Base-by-base conservation (phyloP, 192 early-diverging fungal genomes). In the Entomortierella beljakovae region DNA sequence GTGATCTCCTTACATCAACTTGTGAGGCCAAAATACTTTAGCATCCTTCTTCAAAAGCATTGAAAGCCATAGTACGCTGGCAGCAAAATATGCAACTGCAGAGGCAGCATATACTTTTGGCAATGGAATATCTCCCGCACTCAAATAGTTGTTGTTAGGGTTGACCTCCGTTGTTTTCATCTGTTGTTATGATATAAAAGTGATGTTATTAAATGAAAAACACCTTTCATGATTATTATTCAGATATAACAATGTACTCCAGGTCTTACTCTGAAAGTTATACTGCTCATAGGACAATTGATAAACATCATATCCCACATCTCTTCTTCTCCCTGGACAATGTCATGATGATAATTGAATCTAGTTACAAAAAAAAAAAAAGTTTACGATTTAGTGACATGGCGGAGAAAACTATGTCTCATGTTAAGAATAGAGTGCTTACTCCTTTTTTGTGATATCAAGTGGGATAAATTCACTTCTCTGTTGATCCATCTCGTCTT, bases 61-160 rank as follows among this genome's bases (percentile, higher is more conserved):
- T 25, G 37, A 79, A 1, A 60, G 25, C 83, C 85, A 86, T 7
- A 82, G 48, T 16, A 20, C 68, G n/a, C 72, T 62, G 6, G 77
- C 79, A 6, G 56, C 29, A 40, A 82, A 61, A 35, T 84, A 88
- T 2, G 80, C 64, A 10, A 86, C 23, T 20, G 81, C 81, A 1
- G 68, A 55, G 1, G 34, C 40, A 18, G 48, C 79, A 55, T 88
- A 88, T 25, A 88, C 82, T 25, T 54, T 77, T 25, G 83, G 83
- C 35, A 88, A 60, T 13, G 87, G 87, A 7, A 68, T 81, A 42
- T 88, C 87, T 23, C 87, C 87, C 22, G 87, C 87, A 37, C 84
- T 85, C 31, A 88, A 61, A 29, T 81, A 79, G 52, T 83, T 85
- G 23, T 68, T 65, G 40, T 77, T 82, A 22, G 87, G 87, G 43